Base-by-base conservation (phyloP, 2,329 filamentous ascomycete genomes). In the Parastagonospora nodorum region DNA sequence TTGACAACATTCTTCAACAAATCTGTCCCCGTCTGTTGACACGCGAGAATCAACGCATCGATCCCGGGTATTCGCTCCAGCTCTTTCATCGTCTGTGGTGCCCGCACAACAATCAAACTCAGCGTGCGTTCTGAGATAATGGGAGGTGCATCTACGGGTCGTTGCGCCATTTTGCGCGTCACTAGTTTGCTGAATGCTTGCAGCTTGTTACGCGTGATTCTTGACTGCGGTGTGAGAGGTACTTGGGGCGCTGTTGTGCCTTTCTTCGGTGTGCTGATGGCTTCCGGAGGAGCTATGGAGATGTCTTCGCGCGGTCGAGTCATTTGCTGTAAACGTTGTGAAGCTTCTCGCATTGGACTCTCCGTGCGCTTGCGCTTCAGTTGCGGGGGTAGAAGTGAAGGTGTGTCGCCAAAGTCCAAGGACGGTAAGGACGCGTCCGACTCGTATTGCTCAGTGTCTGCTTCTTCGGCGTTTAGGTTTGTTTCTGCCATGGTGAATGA, bases 141-240 rank as follows among this genome's bases (percentile, higher is more conserved):
- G 1, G 61, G 57, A 0, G 15, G 39, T 1, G 50, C 53, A 14
- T 48, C 28, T 1, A 31, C 5, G 1, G 55, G 41, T 8, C 45
- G 44, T 14, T 42, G 37, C 12, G 46, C 28, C 1, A 65, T 36
- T 44, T 58, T 67, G 1, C 47, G 40, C 4, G 60, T 54, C 0
- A 72, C 60, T 0, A 58, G 57, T 16, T 42, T 68, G 45, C 68
- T 71, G n/a, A 72, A 62, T 0, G 67, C 68, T 2, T 51, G n/a
- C 0, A 72, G 59, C 35, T 70, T 71, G 47, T 61, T 71, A 16
- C 56, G 57, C 19, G 64, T 55, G 24, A 68, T 59, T 14, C 45
- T 50, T 29, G 53, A 53, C 30, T 42, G 24, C 12, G 56, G 53
- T 31, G 47, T 47, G 9, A 58, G 37, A 15, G 51, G 24, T 24